Evolutionary conservation across 345 rosid genomes (phyloP), one percentile per base, ranked within the genome.

Genomic region (Acer campestre): DNA sequence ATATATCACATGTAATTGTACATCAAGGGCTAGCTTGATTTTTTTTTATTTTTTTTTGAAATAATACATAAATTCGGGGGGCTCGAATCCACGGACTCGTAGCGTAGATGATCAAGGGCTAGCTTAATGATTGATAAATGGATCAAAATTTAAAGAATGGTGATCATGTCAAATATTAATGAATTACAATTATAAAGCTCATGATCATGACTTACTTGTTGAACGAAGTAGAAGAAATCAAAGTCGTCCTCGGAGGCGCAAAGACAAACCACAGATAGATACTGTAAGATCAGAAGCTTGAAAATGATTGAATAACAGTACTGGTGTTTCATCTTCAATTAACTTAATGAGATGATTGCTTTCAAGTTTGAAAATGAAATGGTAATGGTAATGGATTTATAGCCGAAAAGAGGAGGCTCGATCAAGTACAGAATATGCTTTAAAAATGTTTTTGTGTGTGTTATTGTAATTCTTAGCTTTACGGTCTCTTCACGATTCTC

Each of bases 201-300:
- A 4, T 35, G 38, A 35, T 58, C 40, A 46, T 61, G 16, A 13
- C 16, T 61, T 23, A 92, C 96, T 85, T 90, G 94, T 42, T 86
- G 94, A 79, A 91, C 96, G 12, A 94, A 89, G 94, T 91, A 94
- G 92, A 92, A 94, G 86, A 92, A 91, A 84, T 89, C 93, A 70
- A 94, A 94, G 67, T 92, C 92, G 64, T 90, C 94, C 55, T 83
- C 90, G 6, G 86, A 71, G 12, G 48, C 18, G 73, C 74, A 83
- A 56, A 82, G 77, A 78, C 76, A 83, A 61, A 81, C 76, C 77
- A 85, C 69, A 18, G 89, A 86, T 38, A 94, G 88, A 66, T 75
- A 78, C 53, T 84, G 91, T 2, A 91, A 16, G 12, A 82, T 73
- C 78, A 89, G 44, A 69, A 90, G 74, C 80, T 75, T 85, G 75